Evolutionary conservation across 1,284 basidiomycete species (phyloP).

Genomic region (Sphagnurus paluster): DNA sequence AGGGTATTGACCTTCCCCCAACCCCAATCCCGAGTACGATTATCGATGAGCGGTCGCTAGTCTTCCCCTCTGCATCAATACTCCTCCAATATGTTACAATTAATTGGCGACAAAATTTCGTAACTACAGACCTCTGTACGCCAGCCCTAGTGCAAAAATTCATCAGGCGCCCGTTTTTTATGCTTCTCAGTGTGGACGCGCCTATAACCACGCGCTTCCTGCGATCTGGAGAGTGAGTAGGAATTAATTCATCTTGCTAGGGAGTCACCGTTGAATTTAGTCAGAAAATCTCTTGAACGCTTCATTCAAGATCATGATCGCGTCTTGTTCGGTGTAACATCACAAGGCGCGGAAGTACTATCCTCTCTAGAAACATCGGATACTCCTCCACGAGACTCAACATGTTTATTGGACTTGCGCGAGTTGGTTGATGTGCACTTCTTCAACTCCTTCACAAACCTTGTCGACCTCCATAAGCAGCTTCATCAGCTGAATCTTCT

Average conservation of each 20-base stretch:
- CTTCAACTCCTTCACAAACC: conserved; percentile 65
- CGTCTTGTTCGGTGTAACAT: conserved; percentile 47
- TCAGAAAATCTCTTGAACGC: conserved; percentile 56
- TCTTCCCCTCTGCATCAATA: conserved; percentile 53
- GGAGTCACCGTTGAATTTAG: conserved; percentile 17
- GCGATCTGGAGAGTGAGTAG: conserved; percentile 47
- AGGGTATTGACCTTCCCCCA: neutral
- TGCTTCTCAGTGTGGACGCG: conserved; percentile 86
- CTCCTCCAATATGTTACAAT: conserved; percentile 81
- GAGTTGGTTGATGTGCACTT: conserved; percentile 67
- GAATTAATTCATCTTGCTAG: conserved; percentile 3
- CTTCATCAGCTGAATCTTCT: conserved; percentile 70
- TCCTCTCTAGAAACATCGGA: conserved; percentile 8
- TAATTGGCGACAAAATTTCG: conserved; percentile 81
- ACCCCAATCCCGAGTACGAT: neutral
- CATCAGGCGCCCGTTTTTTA: conserved; percentile 86
- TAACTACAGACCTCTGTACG: conserved; percentile 75
- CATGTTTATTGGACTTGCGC: conserved; percentile 43
- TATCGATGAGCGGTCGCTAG: conserved; percentile 15
- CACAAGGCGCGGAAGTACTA: conserved; percentile 6
- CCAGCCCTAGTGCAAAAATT: conserved; percentile 69
- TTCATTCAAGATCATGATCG: conserved; percentile 68
- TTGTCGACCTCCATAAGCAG: conserved; percentile 60
- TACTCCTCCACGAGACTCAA: conserved; percentile 5
- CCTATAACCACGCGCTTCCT: conserved; percentile 67